Evolutionary conservation across 23 red algal genomes (phyloP).

Genomic region (Cyanidioschyzon merolae): DNA sequence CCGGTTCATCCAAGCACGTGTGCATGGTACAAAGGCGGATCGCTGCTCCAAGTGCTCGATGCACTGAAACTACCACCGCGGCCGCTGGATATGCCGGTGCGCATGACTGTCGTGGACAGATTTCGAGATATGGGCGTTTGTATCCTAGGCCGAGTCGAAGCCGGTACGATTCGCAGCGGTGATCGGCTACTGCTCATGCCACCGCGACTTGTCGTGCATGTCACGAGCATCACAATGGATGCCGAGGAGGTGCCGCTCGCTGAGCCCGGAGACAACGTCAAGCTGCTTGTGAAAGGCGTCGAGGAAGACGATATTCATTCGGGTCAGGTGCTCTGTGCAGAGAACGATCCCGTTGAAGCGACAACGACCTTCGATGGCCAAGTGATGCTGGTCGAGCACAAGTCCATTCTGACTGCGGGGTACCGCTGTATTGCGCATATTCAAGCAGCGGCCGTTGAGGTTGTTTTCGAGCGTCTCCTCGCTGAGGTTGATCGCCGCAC

Average conservation of each 20-base stretch:
- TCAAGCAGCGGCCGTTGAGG: constrained; percentile 70
- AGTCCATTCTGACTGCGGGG: constrained; percentile 86
- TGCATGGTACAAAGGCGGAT: constrained; percentile 63
- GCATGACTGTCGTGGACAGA: constrained; percentile 75
- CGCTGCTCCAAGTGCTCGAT: constrained; percentile 65
- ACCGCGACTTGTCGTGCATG: constrained; percentile 44
- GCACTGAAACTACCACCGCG: constrained; percentile 65
- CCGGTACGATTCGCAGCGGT: constrained; percentile 64
- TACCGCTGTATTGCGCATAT: constrained; percentile 89
- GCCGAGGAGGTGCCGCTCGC: constrained; percentile 47
- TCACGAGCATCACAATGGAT: constrained; percentile 64
- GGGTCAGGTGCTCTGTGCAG: constrained; percentile 73
- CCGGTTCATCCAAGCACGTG: constrained; percentile 27
- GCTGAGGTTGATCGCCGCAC: constrained; percentile 70
- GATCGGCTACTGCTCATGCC: constrained; percentile 87
- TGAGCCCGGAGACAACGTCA: constrained; percentile 85
- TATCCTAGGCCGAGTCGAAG: constrained; percentile 81
- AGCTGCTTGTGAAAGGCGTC: constrained; percentile 76
- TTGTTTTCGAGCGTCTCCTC: constrained; percentile 45
- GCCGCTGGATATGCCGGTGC: constrained; percentile 44
- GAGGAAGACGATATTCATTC: constrained; percentile 86
- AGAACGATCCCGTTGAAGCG: constrained; percentile 39
- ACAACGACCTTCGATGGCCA: constrained; percentile 60
- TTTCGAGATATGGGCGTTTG: constrained; percentile 96
- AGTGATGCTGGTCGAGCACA: constrained; percentile 90